Conservation (phyloP, 306 rosid genomes). For the Coriaria nepalensis region DNA sequence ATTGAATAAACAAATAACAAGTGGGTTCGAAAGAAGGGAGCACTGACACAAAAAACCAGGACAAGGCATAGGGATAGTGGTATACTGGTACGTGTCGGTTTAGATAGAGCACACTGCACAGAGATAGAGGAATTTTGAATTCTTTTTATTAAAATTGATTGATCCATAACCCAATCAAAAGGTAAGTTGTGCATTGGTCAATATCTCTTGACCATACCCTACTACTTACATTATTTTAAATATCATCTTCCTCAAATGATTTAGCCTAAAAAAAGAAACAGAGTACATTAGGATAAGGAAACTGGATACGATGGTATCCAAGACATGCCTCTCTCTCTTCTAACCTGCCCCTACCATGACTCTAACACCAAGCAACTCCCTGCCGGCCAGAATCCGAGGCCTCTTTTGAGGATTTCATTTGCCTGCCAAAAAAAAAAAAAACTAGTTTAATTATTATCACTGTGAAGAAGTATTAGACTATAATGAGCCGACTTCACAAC, state of each 20-base stretch:
- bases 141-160: conserved; percentile 15
- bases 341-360: conserved; percentile 14
- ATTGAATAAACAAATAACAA: conserved; percentile 14
- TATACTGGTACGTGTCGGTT: conserved; percentile 2
- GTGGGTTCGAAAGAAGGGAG: conserved; percentile 18
- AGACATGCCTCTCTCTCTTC: background rate
- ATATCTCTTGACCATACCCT: conserved; percentile 18
- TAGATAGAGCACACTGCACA: conserved; percentile 18
- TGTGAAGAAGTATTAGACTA: background rate
- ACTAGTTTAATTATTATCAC: background rate
- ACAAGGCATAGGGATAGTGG: conserved; percentile 2
- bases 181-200: conserved; percentile 26
- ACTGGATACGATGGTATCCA: conserved; percentile 17
- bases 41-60: conserved; percentile 16
- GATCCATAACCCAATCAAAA: conserved; percentile 22
- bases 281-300: conserved; percentile 7
- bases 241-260: background rate
- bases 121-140: conserved; percentile 23
- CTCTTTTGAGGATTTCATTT: conserved; percentile 14
- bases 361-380: conserved; percentile 11
- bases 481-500: background rate
- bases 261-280: conserved; percentile 1
- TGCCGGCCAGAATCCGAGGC: conserved; percentile 17
- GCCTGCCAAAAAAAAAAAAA: conserved; percentile 27
- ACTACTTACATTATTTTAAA: conserved; percentile 18